Conservation (phyloP, 768 basidiomycete genomes). For the Crepidotus variabilis region DNA sequence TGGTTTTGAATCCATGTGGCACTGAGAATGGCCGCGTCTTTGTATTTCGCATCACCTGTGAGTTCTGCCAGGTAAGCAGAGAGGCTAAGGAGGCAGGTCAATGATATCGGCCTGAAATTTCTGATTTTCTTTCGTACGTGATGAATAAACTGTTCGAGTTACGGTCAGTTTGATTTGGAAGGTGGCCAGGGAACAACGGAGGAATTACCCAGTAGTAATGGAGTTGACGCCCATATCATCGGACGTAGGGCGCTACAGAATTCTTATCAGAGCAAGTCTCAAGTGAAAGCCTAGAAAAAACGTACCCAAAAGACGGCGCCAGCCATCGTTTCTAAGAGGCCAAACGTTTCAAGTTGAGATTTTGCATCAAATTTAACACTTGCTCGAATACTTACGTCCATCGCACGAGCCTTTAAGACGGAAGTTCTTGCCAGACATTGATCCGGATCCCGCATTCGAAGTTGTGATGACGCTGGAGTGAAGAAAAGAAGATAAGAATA, state of each 20-base stretch:
- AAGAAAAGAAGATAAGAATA: background rate
- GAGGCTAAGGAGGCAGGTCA: slow-evolving; percentile 25
- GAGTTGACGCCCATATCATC: slow-evolving; percentile 44
- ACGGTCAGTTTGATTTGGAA: background rate
- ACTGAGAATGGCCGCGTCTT: slow-evolving; percentile 39
- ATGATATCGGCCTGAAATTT: background rate
- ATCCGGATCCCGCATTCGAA: slow-evolving; percentile 33
- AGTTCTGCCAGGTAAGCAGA: slow-evolving; percentile 47
- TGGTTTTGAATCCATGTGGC: slow-evolving; percentile 46
- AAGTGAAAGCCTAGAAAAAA: background rate
- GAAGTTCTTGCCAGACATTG: slow-evolving; percentile 37
- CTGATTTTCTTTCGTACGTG: slow-evolving; percentile 23
- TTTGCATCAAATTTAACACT: background rate
- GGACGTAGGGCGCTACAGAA: slow-evolving; percentile 34
- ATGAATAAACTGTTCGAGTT: slow-evolving; percentile 30
- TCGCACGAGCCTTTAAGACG: slow-evolving; percentile 38
- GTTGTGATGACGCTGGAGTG: slow-evolving; percentile 37
- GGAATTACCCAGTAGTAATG: slow-evolving; percentile 44
- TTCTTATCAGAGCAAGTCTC: background rate
- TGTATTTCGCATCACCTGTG: slow-evolving; percentile 42
- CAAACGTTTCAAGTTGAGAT: background rate
- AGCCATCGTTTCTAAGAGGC: slow-evolving; percentile 38
- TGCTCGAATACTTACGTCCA: slow-evolving; percentile 28
- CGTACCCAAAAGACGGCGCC: slow-evolving; percentile 55
- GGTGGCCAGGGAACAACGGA: background rate